Evolutionary conservation across 768 basidiomycete genomes (phyloP).

Genomic region (Coprinopsis marcescibilis): DNA sequence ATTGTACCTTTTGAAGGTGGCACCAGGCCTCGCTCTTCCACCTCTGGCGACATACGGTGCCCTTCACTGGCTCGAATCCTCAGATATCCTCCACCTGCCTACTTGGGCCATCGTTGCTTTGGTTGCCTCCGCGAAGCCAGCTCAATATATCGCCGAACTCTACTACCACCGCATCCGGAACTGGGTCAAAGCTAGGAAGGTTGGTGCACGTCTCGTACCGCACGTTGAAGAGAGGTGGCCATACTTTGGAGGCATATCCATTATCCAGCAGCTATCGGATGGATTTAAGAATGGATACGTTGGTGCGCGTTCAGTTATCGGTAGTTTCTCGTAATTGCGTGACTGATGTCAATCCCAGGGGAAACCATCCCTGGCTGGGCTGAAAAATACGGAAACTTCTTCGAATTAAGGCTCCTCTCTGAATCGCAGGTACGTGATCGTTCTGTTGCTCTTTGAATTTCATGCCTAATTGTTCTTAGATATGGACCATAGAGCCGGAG

Average conservation of each 20-base stretch:
- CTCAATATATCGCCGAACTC: neutral
- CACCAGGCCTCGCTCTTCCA: neutral
- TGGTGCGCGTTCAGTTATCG: neutral
- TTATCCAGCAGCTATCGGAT: neutral
- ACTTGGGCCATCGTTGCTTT: neutral
- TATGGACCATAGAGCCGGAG: conserved; percentile 47
- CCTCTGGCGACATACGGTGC: neutral
- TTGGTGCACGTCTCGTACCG: neutral
- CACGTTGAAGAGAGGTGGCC: neutral
- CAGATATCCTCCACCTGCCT: neutral
- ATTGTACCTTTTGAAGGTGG: neutral
- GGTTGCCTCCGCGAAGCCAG: neutral
- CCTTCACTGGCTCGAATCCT: neutral
- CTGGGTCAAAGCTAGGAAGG: neutral
- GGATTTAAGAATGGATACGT: neutral
- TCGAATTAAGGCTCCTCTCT: neutral
- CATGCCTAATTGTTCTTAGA: neutral
- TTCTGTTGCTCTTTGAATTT: neutral
- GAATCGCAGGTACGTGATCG: neutral
- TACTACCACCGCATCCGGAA: neutral
- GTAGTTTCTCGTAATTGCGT: neutral
- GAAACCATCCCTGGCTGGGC: neutral
- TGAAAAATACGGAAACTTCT: neutral
- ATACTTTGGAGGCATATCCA: neutral
- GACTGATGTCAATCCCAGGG: neutral